A percentile compares a stretch with the other conserved stretches of the same genome.
Evolutionary conservation across 495 filamentous ascomycete genomes (phyloP).

Genomic region (Lindgomyces ingoldianus): DNA sequence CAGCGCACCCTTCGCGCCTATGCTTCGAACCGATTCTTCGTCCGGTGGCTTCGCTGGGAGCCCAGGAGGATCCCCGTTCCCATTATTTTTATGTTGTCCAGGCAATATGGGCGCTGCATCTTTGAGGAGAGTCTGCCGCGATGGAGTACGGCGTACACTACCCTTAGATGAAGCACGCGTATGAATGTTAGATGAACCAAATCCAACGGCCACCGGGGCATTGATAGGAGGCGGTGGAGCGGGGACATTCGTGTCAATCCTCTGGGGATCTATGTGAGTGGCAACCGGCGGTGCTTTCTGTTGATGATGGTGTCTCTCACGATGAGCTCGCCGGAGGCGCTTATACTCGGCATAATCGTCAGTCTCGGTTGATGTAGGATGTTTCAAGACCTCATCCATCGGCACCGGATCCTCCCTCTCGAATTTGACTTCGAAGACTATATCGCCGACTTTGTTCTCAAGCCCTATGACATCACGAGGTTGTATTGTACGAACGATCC

Average conservation of each 20-base stretch:
- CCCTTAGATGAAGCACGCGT: background rate
- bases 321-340: conserved; percentile 29
- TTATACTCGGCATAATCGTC: conserved; percentile 49
- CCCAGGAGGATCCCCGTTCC: too few species aligned
- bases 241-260: too few species aligned
- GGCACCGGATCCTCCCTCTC: conserved; percentile 31
- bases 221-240: too few species aligned
- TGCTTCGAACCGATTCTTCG: too few species aligned
- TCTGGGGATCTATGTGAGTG: too few species aligned
- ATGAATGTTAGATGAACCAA: background rate
- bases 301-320: background rate
- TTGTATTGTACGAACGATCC: conserved; percentile 11
- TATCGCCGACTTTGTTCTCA: conserved; percentile 12
- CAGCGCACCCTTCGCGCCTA: too few species aligned
- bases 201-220: background rate
- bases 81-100: too few species aligned
- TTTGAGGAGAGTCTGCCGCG: conserved; percentile 5
- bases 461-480: background rate
- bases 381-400: conserved; percentile 38
- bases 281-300: background rate
- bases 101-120: background rate
- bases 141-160: background rate
- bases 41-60: background rate
- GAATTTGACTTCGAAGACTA: conserved; percentile 41
- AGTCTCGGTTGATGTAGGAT: conserved; percentile 39